These are phyloP conservation scores for Zalerion maritima DNA, from an alignment of 495 filamentous ascomycete species.

Conservation along the genomic window DNA sequence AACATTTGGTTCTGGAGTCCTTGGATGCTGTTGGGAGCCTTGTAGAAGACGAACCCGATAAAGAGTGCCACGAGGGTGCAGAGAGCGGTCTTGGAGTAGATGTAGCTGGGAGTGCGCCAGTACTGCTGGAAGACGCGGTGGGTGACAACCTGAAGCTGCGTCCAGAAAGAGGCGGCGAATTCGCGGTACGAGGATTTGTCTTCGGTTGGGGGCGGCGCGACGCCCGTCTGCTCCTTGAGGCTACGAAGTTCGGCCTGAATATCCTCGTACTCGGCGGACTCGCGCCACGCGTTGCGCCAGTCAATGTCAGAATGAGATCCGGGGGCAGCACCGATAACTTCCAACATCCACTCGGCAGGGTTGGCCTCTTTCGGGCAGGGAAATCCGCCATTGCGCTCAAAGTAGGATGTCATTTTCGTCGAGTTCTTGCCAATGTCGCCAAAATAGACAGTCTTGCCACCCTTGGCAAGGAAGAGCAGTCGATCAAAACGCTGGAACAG, in stretches of 20 bases:
- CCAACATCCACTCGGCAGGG: conserved; percentile 94
- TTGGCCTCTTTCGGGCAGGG: conserved; percentile 66
- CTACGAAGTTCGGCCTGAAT: conserved; percentile 56
- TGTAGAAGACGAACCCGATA: conserved; percentile 81
- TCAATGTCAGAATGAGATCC: conserved; percentile 60
- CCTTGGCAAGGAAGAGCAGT: conserved; percentile 66
- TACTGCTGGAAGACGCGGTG: conserved; percentile 72
- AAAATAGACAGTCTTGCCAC: conserved; percentile 81
- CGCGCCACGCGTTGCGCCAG: conserved; percentile 71
- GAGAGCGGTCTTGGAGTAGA: conserved; percentile 54
- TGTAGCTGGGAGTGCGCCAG: conserved; percentile 78
- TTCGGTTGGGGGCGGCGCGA: conserved; percentile 17
- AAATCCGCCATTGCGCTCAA: conserved; percentile 62
- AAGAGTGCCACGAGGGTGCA: conserved; percentile 51
- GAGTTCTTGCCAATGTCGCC: conserved; percentile 78
- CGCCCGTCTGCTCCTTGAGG: conserved; percentile 45
- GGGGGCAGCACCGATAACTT: conserved; percentile 85
- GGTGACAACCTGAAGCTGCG: conserved; percentile 39
- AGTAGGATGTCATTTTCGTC: conserved; percentile 56
- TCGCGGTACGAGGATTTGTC: conserved; percentile 30
- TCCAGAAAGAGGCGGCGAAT: conserved; percentile 39
- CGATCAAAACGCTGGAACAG: conserved; percentile 86
- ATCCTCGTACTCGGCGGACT: conserved; percentile 52
- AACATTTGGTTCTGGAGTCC: conserved; percentile 84
- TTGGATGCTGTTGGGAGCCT: conserved; percentile 51